Conservation (phyloP, 345 rosid species). For the Melastoma malabathricum region DNA sequence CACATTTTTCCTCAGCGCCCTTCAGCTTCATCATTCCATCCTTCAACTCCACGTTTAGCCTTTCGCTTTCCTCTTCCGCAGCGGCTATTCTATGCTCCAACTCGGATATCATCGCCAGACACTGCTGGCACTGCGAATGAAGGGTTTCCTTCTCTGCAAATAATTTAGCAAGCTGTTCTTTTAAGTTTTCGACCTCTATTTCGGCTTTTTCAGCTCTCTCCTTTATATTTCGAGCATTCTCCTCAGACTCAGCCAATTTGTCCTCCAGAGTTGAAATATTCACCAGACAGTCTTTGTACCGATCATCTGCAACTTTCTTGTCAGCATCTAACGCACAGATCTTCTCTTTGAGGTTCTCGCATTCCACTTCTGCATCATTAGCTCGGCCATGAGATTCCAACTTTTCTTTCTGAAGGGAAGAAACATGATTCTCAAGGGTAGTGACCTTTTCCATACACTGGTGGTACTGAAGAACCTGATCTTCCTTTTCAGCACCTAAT, state of each 20-base stretch:
- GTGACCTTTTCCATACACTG: constrained; percentile 61
- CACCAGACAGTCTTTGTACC: constrained; percentile 41
- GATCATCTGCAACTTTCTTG: constrained; percentile 47
- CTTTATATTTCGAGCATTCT: constrained; percentile 29
- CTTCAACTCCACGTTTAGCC: constrained; percentile 58
- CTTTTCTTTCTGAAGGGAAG: constrained; percentile 39
- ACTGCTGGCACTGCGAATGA: constrained; percentile 53
- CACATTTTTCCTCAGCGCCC: constrained; percentile 75
- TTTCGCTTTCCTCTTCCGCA: constrained; percentile 53
- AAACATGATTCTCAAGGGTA: constrained; percentile 36
- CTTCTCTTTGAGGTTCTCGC: constrained; percentile 37
- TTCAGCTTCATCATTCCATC: constrained; percentile 53
- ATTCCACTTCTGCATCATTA: constrained; percentile 46
- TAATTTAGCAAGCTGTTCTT: constrained; percentile 40
- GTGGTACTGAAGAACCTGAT: constrained; percentile 52
- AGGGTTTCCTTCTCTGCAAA: constrained; percentile 59
- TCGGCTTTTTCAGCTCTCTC: constrained; percentile 59
- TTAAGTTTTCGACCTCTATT: constrained; percentile 52
- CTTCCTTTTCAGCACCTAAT: constrained; percentile 49
- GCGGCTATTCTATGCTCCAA: constrained; percentile 51
- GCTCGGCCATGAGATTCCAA: constrained; percentile 55
- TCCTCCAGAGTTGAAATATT: constrained; percentile 45
- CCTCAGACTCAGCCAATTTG: constrained; percentile 49
- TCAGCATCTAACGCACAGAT: constrained; percentile 49
- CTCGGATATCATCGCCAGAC: constrained; percentile 52